Conservation (phyloP, 768 basidiomycete species). For the Pleurotus platypus region DNA sequence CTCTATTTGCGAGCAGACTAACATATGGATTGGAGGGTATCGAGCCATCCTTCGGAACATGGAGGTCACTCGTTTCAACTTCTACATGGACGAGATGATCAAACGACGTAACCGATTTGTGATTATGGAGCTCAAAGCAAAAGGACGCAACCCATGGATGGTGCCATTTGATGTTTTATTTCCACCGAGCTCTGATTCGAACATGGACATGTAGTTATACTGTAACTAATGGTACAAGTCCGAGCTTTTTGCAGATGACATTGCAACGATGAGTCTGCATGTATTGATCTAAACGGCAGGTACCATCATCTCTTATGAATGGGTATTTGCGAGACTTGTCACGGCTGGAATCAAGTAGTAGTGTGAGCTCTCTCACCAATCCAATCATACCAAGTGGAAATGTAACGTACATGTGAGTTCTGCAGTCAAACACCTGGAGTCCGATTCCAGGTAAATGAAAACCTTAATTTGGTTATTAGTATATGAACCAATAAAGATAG, state of each 20-base stretch:
- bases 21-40: constrained; percentile 35
- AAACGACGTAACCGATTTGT: constrained; percentile 18
- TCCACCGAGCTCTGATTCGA: neutral
- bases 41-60: constrained; percentile 31
- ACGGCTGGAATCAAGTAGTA: neutral
- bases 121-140: constrained; percentile 9
- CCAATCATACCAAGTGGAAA: neutral
- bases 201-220: neutral
- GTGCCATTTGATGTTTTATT: neutral
- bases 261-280: neutral
- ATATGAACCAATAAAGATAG: neutral
- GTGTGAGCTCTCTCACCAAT: neutral
- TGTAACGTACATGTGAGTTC: neutral
- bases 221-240: neutral
- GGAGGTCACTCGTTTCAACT: constrained; percentile 24
- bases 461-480: neutral
- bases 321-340: neutral
- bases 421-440: neutral
- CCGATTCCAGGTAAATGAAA: neutral
- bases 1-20: constrained; percentile 6
- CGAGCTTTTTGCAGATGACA: neutral
- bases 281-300: neutral
- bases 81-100: constrained; percentile 38
- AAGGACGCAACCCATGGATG: neutral
- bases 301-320: neutral